phyloP scores from a whole-genome alignment of 805 yeast genomes.

The Pichia gijzeniarum region DNA sequence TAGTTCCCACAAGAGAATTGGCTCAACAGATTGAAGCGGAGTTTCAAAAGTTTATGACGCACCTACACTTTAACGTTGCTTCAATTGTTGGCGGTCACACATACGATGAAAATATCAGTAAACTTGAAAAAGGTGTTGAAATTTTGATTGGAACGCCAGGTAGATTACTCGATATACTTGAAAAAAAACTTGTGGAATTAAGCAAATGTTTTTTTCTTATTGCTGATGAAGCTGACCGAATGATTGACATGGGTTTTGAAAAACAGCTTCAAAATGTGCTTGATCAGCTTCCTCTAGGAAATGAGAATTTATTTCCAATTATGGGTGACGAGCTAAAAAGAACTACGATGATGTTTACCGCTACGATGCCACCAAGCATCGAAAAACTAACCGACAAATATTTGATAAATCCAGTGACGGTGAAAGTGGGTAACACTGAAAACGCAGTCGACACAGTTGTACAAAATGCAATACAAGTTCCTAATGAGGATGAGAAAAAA shows the following conservation, averaged over 20 bases:
- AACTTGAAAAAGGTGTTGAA: conserved; percentile 60
- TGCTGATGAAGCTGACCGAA: conserved; percentile 91
- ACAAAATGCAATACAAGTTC: conserved; percentile 56
- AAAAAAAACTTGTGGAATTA: conserved; percentile 55
- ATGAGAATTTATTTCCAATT: conserved; percentile 33
- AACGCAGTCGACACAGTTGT: conserved; percentile 61
- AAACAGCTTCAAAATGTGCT: conserved; percentile 63
- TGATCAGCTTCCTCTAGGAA: conserved; percentile 43
- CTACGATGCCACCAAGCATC: conserved; percentile 77
- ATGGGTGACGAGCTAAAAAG: conserved; percentile 32
- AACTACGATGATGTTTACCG: conserved; percentile 88
- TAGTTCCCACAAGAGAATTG: conserved; percentile 92
- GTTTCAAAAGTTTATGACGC: conserved; percentile 31
- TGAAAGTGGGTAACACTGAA: conserved; percentile 62
- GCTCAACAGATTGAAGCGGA: conserved; percentile 80
- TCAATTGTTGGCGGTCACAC: conserved; percentile 89
- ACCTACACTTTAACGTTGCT: conserved; percentile 41
- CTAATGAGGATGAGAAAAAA: conserved; percentile 39
- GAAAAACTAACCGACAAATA: conserved; percentile 61
- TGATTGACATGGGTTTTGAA: conserved; percentile 94
- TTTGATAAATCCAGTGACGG: conserved; percentile 52
- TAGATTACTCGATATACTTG: conserved; percentile 73
- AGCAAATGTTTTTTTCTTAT: conserved; percentile 60
- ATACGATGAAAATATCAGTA: conserved; percentile 54
- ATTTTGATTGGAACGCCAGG: conserved; percentile 94